Conservation (phyloP, 805 yeast species). For the Lachancea sp. region DNA sequence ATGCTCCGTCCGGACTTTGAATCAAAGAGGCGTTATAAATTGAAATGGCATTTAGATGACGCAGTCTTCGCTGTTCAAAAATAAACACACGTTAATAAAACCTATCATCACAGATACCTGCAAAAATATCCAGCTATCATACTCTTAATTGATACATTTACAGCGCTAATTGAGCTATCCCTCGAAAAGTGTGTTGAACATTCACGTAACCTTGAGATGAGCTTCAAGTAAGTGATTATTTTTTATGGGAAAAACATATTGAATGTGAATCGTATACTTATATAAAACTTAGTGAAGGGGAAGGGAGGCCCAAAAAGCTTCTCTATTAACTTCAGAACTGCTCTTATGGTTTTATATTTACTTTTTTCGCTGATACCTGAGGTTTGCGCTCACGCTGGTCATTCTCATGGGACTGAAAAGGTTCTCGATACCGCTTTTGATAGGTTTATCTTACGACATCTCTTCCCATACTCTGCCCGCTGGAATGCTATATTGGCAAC, state of each 20-base stretch:
- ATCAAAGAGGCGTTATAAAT: conserved; percentile 17
- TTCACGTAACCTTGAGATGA: too few relatives aligned
- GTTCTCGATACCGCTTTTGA: background rate
- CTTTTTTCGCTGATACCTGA: background rate
- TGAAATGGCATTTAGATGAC: conserved; percentile 26
- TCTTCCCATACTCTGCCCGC: conserved; percentile 37
- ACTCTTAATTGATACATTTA: conserved; percentile 6
- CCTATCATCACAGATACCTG: background rate
- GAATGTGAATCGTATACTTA: too few relatives aligned
- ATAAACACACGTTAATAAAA: background rate
- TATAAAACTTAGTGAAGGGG: too few relatives aligned
- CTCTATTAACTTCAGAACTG: background rate
- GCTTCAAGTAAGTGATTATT: too few relatives aligned
- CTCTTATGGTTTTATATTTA: background rate
- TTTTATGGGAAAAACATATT: too few relatives aligned
- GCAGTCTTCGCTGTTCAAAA: conserved; percentile 18
- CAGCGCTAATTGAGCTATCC: background rate
- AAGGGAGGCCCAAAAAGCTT: too few relatives aligned
- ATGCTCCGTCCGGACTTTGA: background rate
- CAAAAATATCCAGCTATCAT: background rate
- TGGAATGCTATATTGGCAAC: conserved; percentile 61
- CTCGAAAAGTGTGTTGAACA: too few relatives aligned
- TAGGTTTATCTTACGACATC: conserved; percentile 14
- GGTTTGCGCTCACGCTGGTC: conserved; percentile 4
- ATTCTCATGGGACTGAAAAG: conserved; percentile 1